Base-by-base conservation (phyloP, 2,329 filamentous ascomycete genomes). In the Arthrobotrys megalospora region DNA sequence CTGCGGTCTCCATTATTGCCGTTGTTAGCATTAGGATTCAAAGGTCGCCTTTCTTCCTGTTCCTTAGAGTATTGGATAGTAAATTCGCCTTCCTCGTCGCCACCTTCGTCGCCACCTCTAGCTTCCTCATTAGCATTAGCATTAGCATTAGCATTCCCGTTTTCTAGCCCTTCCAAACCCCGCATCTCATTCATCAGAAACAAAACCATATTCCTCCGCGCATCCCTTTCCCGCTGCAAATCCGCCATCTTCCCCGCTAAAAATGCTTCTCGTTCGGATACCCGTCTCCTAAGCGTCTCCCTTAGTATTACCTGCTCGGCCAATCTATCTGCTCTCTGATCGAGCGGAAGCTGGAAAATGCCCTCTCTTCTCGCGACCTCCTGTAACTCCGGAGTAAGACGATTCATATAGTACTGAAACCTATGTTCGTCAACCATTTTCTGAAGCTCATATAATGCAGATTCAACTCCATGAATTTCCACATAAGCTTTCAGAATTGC, bases 391-490 rank as follows among this genome's bases (percentile, higher is more conserved):
- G 53, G 53, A 6, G 53, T 43, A 7, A 60, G 28, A 1, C 14
- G 4, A 10, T 7, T 8, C 36, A 60, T 38, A 43, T 60, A 60
- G 10, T 41, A 10, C 36, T 43, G 53, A 24, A 41, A 60, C 10
- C 53, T 60, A 41, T 60, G 16, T 16, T 43, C 53, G 24, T 60
- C 53, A 8, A 60, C 24, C 53, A 60, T 60, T 24, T 24, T n/a
- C 16, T 41, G 53, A 41, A 60, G 16, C 5, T 34, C 5, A 14
- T 21, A 41, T 41, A 60, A n/a, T 3, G 53, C 16, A 12, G 53
- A 41, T 10, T 60, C 53, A 14, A 19, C 32, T n/a, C 53, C 53
- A 16, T 60, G 53, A 14, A 60, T 43, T 8, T n/a, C 8, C 34
- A 60, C 34, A 24, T 60, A 60, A 4, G 53, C 53, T n/a, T 8